phyloP scores from a whole-genome alignment of 2,329 filamentous ascomycete species.

The Fusarium stilboides region DNA sequence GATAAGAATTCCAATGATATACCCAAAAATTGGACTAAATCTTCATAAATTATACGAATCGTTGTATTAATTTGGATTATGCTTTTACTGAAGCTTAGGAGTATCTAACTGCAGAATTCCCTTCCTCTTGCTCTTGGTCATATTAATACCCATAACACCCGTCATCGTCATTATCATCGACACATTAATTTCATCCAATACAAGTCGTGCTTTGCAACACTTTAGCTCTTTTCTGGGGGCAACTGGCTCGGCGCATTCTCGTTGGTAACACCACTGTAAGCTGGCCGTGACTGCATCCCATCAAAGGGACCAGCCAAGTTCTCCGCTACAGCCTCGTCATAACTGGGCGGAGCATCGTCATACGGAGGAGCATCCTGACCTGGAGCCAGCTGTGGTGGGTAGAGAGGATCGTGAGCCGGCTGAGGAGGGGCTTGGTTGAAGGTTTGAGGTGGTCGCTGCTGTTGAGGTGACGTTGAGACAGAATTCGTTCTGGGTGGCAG shows the following conservation, averaged over 20 bases:
- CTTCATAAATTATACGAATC: too few species aligned
- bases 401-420: slow-evolving; percentile 65
- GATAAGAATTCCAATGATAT: too few species aligned
- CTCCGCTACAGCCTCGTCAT: slow-evolving; percentile 92
- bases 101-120: slow-evolving; percentile 18
- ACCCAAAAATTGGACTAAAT: too few species aligned
- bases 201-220: background rate
- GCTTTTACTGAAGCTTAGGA: too few species aligned
- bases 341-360: slow-evolving; percentile 92
- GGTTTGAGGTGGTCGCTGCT: slow-evolving; percentile 45
- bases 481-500: slow-evolving; percentile 56
- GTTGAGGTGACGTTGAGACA: slow-evolving; percentile 30
- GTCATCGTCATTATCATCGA: slow-evolving; percentile 30
- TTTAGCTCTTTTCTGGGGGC: slow-evolving; percentile 59
- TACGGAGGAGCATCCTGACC: slow-evolving; percentile 63
- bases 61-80: too few species aligned
- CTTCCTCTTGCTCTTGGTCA: background rate
- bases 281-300: slow-evolving; percentile 71
- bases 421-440: slow-evolving; percentile 49
- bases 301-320: slow-evolving; percentile 79
- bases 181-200: slow-evolving; percentile 18
- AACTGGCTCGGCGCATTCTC: slow-evolving; percentile 71
- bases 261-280: slow-evolving; percentile 76
- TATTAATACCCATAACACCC: slow-evolving; percentile 14
- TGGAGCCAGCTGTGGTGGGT: slow-evolving; percentile 69